Evolutionary conservation across 2,329 filamentous ascomycete genomes (phyloP).

Genomic region (Alternaria tenuissima): DNA sequence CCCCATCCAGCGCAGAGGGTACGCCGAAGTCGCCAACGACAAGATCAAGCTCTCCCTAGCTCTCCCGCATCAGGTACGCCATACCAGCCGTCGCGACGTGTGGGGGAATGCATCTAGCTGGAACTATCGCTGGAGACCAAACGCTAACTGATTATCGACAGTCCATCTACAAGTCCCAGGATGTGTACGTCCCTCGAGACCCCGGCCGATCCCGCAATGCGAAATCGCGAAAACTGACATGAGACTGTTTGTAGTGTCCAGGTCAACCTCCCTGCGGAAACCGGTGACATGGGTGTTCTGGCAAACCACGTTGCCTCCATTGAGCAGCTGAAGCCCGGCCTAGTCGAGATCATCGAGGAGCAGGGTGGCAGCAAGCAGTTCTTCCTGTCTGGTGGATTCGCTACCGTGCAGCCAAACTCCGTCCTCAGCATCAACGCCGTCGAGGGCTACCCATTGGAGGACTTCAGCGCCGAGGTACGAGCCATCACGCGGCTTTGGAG

Average conservation of each 20-base stretch:
- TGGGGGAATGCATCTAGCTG: constrained; percentile 7
- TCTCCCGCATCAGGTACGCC: constrained; percentile 95
- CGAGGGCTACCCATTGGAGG: constrained; percentile 92
- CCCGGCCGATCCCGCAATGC: constrained; percentile 34
- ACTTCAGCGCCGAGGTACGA: constrained; percentile 84
- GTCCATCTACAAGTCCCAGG: constrained; percentile 74
- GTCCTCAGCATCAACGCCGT: constrained; percentile 97
- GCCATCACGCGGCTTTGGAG: not conserved
- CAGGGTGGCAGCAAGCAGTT: constrained; percentile 90
- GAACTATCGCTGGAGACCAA: not conserved
- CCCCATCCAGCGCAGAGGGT: constrained; percentile 84
- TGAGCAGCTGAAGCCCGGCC: constrained; percentile 96
- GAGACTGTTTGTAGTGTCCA: constrained; percentile 71
- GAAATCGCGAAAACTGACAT: constrained; percentile 42
- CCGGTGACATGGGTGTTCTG: constrained; percentile 98
- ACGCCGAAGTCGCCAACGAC: constrained; percentile 69
- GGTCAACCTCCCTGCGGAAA: constrained; percentile 98
- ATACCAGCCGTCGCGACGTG: constrained; percentile 19
- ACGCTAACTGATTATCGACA: constrained; percentile 50
- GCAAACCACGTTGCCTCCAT: constrained; percentile 99
- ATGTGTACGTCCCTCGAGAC: constrained; percentile 67
- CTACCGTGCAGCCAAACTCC: constrained; percentile 94
- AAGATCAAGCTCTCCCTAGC: constrained; percentile 96
- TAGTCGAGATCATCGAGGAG: constrained; percentile 97
- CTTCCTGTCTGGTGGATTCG: constrained; percentile 98